Conservation (phyloP, 2,329 filamentous ascomycete species). For the Hymenoscyphus salicellus region DNA sequence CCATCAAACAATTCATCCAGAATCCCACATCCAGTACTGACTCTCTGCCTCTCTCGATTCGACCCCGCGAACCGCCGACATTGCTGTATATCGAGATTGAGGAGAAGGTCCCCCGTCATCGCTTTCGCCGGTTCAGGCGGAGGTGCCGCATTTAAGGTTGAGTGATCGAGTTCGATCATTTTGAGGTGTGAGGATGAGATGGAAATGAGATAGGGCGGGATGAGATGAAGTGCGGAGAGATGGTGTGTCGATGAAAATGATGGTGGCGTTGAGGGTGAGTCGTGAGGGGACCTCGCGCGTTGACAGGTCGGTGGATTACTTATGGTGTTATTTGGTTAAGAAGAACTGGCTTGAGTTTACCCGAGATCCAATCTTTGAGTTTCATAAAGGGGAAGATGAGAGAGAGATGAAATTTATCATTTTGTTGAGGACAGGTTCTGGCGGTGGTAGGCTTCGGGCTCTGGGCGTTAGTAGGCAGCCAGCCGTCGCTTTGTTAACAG, state of each 20-base stretch:
- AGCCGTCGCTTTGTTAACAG: too few species aligned
- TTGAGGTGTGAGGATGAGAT: background rate
- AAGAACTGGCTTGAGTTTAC: too few species aligned
- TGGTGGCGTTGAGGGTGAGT: background rate
- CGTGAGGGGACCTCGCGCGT: background rate
- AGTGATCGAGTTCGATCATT: background rate
- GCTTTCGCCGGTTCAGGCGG: constrained; percentile 17
- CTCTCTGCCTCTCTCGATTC: constrained; percentile 12
- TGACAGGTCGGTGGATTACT: too few species aligned
- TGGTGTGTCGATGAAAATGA: background rate
- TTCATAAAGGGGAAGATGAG: too few species aligned
- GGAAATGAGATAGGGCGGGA: too few species aligned
- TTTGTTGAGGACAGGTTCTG: too few species aligned
- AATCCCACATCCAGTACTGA: constrained; percentile 28
- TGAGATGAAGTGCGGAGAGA: background rate
- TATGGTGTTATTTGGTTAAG: too few species aligned
- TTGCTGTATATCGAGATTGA: constrained; percentile 27
- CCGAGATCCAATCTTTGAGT: too few species aligned
- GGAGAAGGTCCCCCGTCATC: constrained; percentile 28
- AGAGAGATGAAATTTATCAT: too few species aligned
- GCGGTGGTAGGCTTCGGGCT: too few species aligned
- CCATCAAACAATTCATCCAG: constrained; percentile 31
- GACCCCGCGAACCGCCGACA: constrained; percentile 18
- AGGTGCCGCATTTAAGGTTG: background rate
- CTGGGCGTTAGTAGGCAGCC: too few species aligned